Evolutionary conservation across 495 filamentous ascomycete genomes (phyloP), one percentile per base, ranked within the genome.

Genomic region (Neurospora discreta): DNA sequence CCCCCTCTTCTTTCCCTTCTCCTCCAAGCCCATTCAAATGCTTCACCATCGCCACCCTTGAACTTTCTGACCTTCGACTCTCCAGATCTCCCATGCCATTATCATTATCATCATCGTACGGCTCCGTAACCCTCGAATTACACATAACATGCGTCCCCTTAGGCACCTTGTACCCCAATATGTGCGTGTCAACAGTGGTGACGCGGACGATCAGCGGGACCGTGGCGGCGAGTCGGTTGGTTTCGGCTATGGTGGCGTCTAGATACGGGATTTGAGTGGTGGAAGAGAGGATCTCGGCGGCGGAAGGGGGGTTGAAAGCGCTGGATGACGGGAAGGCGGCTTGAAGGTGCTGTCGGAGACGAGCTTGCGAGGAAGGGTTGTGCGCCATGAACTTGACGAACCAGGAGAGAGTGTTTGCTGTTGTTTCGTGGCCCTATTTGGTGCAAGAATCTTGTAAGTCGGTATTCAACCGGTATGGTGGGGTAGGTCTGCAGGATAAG

Each of bases 211-310:
- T 71, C 58, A 39, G 71, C 2, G 73, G 72, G 23, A 76, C 74
- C 16, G 74, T 74, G 36, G 71, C 70, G 18, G 74, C 70, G 1
- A 77, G 71, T 5, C 83, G 79, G n/a, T 80, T 38, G 15, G 71
- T 74, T 69, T 85, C 83, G 68, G 82, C 81, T 43, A 76, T 70
- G 0, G 73, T 71, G 1, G 73, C 83, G 71, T 83, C 78, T 7
- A 85, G 80, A 72, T 81, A 84, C 1, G 81, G 83, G 26, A 84
- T 71, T 26, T 75, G 52, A 6, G 77, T 75, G 15, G 69, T 70
- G 4, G 39, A 40, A 4, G 39, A 40, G 18, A 78, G 68, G n/a
- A 84, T 77, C n/a, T 80, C 75, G 16, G 58, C 10, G 13, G 75
- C 75, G 0, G 74, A 70, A 0, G 80, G 79, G 3, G 73, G 44